Evolutionary conservation across 169 alveolate genomes (phyloP), one percentile per base, ranked within the genome.

Genomic region (Babesia microti): DNA sequence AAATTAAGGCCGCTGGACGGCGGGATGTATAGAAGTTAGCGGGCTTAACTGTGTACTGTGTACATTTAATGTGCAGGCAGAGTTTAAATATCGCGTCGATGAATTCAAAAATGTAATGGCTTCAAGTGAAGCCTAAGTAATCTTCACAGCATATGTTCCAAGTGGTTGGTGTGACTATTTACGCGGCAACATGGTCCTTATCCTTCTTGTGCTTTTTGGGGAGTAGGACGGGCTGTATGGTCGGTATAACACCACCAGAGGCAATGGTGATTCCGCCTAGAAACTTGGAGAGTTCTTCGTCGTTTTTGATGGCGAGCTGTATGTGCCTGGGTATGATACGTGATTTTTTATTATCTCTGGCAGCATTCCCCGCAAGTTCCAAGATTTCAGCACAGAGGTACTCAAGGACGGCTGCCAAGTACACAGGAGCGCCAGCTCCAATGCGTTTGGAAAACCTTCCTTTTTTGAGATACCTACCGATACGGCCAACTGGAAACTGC

Each of bases 401-500:
- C 79, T 95, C 98, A 42, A 95, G 75, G 19, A 91, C 98, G 24
- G 98, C 99, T 22, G 98, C 98, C 55, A 93, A 71, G 87, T 91
- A 94, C 28, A 95, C 98, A 41, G 98, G 98, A 44, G 98, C 97
- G 17, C 97, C 97, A 29, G 96, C 95, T 56, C 98, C 98, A 45
- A 95, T 93, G 72, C 99, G 93, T 82, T 93, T 95, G 49, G 98
- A 94, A 79, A 87, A 93, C 58, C 96, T 81, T 42, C 98, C 98
- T 66, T 84, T 80, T 88, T 91, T 93, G 63, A 94, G 78, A 81
- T 88, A 92, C 68, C 98, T 83, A 40, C 97, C 95, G 66, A 92
- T 89, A 81, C 98, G 92, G 46, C 98, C 98, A 17, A 95, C 98
- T 48, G 99, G 98, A 93, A 95, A 94, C 81, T 91, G 95, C 35